These are phyloP conservation scores for Phytophthora hibernalis DNA, from an alignment of 352 stramenopile genomes.

Conservation along the genomic window DNA sequence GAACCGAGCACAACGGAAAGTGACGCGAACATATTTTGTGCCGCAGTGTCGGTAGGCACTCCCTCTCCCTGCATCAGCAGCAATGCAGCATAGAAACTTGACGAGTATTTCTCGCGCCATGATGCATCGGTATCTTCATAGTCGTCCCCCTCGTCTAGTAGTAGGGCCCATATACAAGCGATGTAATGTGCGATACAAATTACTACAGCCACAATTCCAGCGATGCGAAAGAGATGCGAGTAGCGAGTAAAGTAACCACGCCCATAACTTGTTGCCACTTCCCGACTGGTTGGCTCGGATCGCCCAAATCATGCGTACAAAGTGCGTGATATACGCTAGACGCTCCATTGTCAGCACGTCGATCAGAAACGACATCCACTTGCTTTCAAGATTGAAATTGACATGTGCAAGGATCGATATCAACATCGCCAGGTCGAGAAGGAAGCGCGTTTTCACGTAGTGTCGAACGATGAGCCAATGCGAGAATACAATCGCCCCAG, in stretches of 20 bases:
- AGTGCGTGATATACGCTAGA: constrained; percentile 27
- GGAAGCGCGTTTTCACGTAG: constrained; percentile 35
- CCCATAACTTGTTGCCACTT: constrained; percentile 32
- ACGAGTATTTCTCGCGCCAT: constrained; percentile 32
- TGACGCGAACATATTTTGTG: constrained; percentile 51
- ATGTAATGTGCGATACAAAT: constrained; percentile 58
- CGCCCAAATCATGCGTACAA: constrained; percentile 40
- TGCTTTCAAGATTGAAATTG: background rate
- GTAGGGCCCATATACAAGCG: constrained; percentile 51
- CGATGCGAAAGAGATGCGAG: constrained; percentile 49
- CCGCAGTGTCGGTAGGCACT: constrained; percentile 27
- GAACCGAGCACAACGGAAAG: constrained; percentile 58
- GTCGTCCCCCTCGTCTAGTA: constrained; percentile 5
- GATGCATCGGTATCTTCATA: background rate
- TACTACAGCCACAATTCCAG: constrained; percentile 44
- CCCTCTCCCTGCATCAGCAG: constrained; percentile 67
- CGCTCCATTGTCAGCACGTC: constrained; percentile 28
- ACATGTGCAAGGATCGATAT: constrained; percentile 12
- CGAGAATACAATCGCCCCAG: constrained; percentile 29
- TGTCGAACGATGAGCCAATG: constrained; percentile 30
- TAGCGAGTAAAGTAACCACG: constrained; percentile 54
- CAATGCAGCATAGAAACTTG: constrained; percentile 55
- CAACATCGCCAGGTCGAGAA: constrained; percentile 30
- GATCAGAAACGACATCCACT: constrained; percentile 11
- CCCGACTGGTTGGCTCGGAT: constrained; percentile 24